A percentile compares a stretch with the other conserved stretches of the same genome.
These are phyloP conservation scores for Wickerhamiella kurtzmanii DNA, from an alignment of 805 yeast genomes.

Conservation along the genomic window DNA sequence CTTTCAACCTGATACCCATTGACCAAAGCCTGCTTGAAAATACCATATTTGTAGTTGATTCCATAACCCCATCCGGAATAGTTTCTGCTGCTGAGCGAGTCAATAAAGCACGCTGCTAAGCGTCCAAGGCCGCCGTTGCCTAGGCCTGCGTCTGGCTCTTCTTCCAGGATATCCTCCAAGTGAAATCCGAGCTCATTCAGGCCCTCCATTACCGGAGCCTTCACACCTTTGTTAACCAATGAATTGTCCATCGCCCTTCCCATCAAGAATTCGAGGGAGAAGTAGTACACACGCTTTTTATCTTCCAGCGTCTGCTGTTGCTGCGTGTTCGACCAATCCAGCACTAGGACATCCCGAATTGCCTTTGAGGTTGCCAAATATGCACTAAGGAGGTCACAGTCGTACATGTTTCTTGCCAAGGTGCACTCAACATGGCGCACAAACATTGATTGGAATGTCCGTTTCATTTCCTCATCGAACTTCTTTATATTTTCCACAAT, in stretches of 20 bases:
- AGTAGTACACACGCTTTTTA: slow-evolving; percentile 73
- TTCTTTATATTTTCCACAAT: not conserved
- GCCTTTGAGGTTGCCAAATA: slow-evolving; percentile 77
- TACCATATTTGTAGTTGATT: slow-evolving; percentile 83
- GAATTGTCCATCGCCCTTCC: slow-evolving; percentile 95
- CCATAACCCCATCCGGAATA: slow-evolving; percentile 97
- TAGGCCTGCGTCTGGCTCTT: slow-evolving; percentile 87
- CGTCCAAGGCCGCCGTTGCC: slow-evolving; percentile 96
- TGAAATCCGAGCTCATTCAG: slow-evolving; percentile 70
- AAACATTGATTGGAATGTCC: slow-evolving; percentile 52
- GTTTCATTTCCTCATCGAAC: slow-evolving; percentile 28
- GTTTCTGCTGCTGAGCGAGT: slow-evolving; percentile 71
- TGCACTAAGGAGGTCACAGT: slow-evolving; percentile 85
- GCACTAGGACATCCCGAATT: slow-evolving; percentile 62
- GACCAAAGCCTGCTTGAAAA: slow-evolving; percentile 75
- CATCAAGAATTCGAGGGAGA: slow-evolving; percentile 82
- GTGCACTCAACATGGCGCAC: slow-evolving; percentile 83
- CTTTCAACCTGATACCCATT: slow-evolving; percentile 90
- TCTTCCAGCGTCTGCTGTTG: slow-evolving; percentile 74
- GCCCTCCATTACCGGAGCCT: slow-evolving; percentile 43
- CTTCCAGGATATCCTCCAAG: slow-evolving; percentile 68
- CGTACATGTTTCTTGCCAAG: slow-evolving; percentile 80
- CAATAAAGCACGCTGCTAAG: slow-evolving; percentile 86
- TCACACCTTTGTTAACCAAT: slow-evolving; percentile 60
- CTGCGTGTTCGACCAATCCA: slow-evolving; percentile 89